Percentiles rank a stretch among this genome's conserved stretches.
These are phyloP conservation scores for Schizonepeta tenuifolia DNA, from an alignment of 257 asterid genomes.

Conservation along the genomic window DNA sequence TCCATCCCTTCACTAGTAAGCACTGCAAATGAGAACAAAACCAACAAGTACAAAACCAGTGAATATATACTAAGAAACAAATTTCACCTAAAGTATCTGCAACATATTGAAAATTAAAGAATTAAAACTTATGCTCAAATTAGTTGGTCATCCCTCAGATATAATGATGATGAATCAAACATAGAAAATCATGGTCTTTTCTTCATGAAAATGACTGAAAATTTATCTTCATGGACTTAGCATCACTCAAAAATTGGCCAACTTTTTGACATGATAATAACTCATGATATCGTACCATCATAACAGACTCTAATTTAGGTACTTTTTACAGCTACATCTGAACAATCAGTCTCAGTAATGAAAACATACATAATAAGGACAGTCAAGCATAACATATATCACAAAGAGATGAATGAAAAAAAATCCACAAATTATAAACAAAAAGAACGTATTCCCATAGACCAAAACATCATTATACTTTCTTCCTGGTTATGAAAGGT, in stretches of 20 bases:
- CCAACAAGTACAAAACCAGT: constrained; percentile 13
- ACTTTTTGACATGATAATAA: not conserved
- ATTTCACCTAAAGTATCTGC: not conserved
- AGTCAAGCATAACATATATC: not conserved
- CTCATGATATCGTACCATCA: not conserved
- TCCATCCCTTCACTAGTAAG: constrained; percentile 87
- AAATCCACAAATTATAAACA: not conserved
- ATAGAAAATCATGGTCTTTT: not conserved
- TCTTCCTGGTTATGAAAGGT: not conserved
- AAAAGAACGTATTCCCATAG: not conserved
- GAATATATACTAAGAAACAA: not conserved
- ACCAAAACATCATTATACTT: not conserved
- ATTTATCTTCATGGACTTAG: not conserved
- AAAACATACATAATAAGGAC: not conserved
- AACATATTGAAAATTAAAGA: not conserved
- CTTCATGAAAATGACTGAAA: constrained; percentile 2
- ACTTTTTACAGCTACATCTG: constrained; percentile 3
- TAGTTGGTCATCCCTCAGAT: constrained; percentile 2
- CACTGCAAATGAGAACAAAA: constrained; percentile 49
- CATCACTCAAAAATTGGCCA: not conserved
- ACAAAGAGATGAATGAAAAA: not conserved
- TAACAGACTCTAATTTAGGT: not conserved
- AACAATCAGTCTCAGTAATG: constrained; percentile 12
- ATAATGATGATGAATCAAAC: not conserved
- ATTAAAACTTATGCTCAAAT: not conserved